These are phyloP conservation scores for Alternaria tenuissima DNA, from an alignment of 2,329 filamentous ascomycete genomes.

Conservation along the genomic window DNA sequence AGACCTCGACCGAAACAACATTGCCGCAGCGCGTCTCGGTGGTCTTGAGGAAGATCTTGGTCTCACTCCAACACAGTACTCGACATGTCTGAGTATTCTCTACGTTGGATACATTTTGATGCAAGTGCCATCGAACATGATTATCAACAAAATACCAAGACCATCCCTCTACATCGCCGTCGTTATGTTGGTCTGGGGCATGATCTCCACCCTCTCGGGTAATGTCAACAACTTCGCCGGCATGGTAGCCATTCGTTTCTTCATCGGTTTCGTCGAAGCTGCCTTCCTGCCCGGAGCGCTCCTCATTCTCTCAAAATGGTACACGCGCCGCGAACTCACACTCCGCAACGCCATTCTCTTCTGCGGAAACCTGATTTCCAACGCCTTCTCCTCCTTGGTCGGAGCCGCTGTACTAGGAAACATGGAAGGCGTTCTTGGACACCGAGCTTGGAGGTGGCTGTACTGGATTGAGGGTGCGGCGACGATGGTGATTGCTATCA, in stretches of 20 bases:
- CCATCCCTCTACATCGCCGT: slow-evolving; percentile 48
- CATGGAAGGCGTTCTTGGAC: slow-evolving; percentile 46
- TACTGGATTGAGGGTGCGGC: slow-evolving; percentile 52
- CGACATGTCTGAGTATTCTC: slow-evolving; percentile 46
- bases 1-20: slow-evolving; percentile 41
- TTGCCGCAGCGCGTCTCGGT: slow-evolving; percentile 45
- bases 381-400: slow-evolving; percentile 56
- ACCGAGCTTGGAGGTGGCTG: slow-evolving; percentile 52
- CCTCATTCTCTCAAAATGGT: slow-evolving; percentile 72
- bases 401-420: slow-evolving; percentile 52
- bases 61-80: slow-evolving; percentile 43
- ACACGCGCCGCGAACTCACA: slow-evolving; percentile 63
- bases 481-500: slow-evolving; percentile 45
- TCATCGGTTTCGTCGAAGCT: slow-evolving; percentile 50
- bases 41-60: slow-evolving; percentile 43
- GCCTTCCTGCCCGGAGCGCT: slow-evolving; percentile 69
- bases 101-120: slow-evolving; percentile 27
- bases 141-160: slow-evolving; percentile 49
- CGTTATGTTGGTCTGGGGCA: slow-evolving; percentile 53
- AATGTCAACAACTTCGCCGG: slow-evolving; percentile 45
- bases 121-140: slow-evolving; percentile 56
- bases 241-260: slow-evolving; percentile 50
- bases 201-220: slow-evolving; percentile 50
- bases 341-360: slow-evolving; percentile 52
- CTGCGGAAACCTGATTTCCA: slow-evolving; percentile 55